Evolutionary conservation across 1,139 yeast genomes (phyloP), one percentile per base, ranked within the genome.

Genomic region (Ogataea hybrid): DNA sequence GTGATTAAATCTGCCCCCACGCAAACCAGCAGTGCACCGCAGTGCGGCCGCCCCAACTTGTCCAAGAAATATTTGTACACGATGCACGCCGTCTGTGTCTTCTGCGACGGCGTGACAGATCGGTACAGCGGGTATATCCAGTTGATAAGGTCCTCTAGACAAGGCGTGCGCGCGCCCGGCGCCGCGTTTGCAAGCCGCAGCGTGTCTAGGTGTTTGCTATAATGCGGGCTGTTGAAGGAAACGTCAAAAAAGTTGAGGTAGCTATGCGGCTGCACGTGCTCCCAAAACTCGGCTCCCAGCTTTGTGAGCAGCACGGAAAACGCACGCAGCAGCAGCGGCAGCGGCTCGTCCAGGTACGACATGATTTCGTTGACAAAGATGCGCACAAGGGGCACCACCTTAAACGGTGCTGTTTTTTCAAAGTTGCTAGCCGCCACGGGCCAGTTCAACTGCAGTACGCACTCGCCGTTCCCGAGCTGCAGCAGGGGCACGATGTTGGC

Each of bases 221-320:
- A 70, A 37, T 64, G 63, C 0, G 76, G 75, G 47, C 73, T 61
- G 39, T 69, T 57, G 36, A 74, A 58, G 28, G 81, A 66, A n/a
- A 76, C 68, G 48, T 81, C 86, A 32, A 82, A 57, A 31, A 80
- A 63, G 43, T 75, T 76, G 35, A 70, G 70, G 48, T 69, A 77
- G 3, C 73, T 71, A 50, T 68, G 72, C 0, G 84, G 84, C 2
- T 70, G 64, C 2, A 77, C 66, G 21, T 61, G 52, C 1, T 57
- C 53, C 88, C 90, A 84, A 46, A 80, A 75, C 2, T 63, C 61
- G 0, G 54, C 16, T 7, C 68, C 69, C 17, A 76, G 64, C 34
- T 64, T 64, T 2, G 47, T 43, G 22, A 82, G 58, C 2, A 80
- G 59, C 15, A 68, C 47, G 7, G 66, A 54, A 27, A 83, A 66